A percentile compares a stretch with the other conserved stretches of the same genome.
These are phyloP conservation scores for Russula vinacea DNA, from an alignment of 768 basidiomycete genomes.

Conservation along the genomic window DNA sequence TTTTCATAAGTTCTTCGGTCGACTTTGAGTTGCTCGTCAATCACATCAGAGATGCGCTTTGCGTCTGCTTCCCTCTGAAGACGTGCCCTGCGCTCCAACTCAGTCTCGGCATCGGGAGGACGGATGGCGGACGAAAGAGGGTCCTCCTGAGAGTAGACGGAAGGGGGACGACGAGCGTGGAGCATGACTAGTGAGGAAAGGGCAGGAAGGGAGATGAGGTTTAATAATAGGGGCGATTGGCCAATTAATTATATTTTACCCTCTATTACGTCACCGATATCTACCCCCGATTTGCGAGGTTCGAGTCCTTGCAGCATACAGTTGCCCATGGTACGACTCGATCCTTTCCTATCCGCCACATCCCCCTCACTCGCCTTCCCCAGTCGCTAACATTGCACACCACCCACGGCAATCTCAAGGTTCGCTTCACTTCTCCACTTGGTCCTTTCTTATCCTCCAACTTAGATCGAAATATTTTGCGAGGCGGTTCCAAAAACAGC, in stretches of 20 bases:
- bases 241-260: background rate
- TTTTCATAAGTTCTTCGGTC: conserved; percentile 65
- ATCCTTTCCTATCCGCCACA: conserved; percentile 10
- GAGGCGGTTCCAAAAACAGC: conserved; percentile 94
- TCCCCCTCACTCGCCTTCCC: conserved; percentile 10
- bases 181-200: conserved; percentile 37
- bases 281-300: background rate
- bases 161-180: conserved; percentile 58
- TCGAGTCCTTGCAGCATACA: background rate
- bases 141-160: conserved; percentile 66
- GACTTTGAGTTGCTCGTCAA: conserved; percentile 72
- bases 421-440: conserved; percentile 34
- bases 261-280: conserved; percentile 6
- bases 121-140: conserved; percentile 65
- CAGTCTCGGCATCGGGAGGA: conserved; percentile 65
- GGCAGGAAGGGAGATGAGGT: conserved; percentile 1
- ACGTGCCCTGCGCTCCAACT: conserved; percentile 56
- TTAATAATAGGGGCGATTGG: conserved; percentile 12
- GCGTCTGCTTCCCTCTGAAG: conserved; percentile 69
- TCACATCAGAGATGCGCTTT: conserved; percentile 70
- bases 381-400: conserved; percentile 96
- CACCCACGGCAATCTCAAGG: conserved; percentile 93
- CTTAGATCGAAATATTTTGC: conserved; percentile 92
- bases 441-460: conserved; percentile 1
- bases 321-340: conserved; percentile 14